A percentile compares a stretch with the other conserved stretches of the same genome.
Conservation (phyloP, 2,329 filamentous ascomycete species). For the Ascochyta pisi region DNA sequence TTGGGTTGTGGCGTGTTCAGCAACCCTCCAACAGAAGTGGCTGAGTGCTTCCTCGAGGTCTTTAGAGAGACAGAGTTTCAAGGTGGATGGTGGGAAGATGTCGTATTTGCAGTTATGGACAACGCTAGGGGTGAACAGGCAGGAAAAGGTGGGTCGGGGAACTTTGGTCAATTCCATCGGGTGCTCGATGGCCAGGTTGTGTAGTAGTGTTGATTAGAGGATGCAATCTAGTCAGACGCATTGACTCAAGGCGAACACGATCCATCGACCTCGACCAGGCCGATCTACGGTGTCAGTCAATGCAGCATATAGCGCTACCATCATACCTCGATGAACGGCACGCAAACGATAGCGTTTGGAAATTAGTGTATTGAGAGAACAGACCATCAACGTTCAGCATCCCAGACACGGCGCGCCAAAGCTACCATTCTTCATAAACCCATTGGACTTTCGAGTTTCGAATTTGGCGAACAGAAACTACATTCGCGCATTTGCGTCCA, state of each 20-base stretch:
- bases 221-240: not conserved
- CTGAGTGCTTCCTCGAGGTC: slow-evolving; percentile 67
- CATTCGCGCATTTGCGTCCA: not conserved
- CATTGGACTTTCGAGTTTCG: too few species aligned
- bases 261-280: not conserved
- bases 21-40: slow-evolving; percentile 69
- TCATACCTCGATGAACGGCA: not conserved
- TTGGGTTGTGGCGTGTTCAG: slow-evolving; percentile 72
- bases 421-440: too few species aligned
- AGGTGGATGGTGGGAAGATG: slow-evolving; percentile 68
- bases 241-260: not conserved
- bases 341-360: not conserved
- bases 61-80: slow-evolving; percentile 66
- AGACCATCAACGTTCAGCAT: not conserved
- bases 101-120: slow-evolving; percentile 69
- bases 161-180: slow-evolving; percentile 58
- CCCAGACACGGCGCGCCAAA: not conserved
- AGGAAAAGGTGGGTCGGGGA: slow-evolving; percentile 52
- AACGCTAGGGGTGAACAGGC: slow-evolving; percentile 35
- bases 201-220: not conserved
- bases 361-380: too few species aligned
- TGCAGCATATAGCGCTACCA: not conserved
- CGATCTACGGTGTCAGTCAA: not conserved
- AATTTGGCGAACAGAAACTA: too few species aligned
- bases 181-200: slow-evolving; percentile 36